A percentile compares a stretch with the other conserved stretches of the same genome.
Evolutionary conservation across 352 stramenopile species (phyloP).

Genomic region (Globisporangium recalcitrans): DNA sequence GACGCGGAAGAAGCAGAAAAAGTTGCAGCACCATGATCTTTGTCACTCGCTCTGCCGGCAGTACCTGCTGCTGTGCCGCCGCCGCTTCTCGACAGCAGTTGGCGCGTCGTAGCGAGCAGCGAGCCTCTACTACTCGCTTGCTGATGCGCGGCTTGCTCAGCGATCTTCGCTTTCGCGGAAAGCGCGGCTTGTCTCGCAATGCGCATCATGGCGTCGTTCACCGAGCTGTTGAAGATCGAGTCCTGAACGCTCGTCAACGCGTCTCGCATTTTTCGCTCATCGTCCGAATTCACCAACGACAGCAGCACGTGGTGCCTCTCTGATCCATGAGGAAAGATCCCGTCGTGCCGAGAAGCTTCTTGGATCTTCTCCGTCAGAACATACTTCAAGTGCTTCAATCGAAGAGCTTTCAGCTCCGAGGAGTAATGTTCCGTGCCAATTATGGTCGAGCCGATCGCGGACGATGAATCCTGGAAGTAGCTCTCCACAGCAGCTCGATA

Average conservation of each 20-base stretch:
- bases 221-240: constrained; percentile 59
- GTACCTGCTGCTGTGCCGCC: constrained; percentile 17
- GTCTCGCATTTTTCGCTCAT: constrained; percentile 51
- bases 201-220: constrained; percentile 80
- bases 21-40: constrained; percentile 10
- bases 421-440: constrained; percentile 5
- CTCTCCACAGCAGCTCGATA: constrained; percentile 16
- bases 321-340: constrained; percentile 63
- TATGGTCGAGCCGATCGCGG: background rate
- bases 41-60: constrained; percentile 18
- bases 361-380: constrained; percentile 70
- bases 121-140: constrained; percentile 55
- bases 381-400: constrained; percentile 68
- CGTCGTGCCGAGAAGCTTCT: constrained; percentile 60
- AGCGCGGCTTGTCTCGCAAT: constrained; percentile 76
- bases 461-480: constrained; percentile 14
- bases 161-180: constrained; percentile 78
- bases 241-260: constrained; percentile 55
- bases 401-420: constrained; percentile 17
- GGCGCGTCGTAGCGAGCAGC: constrained; percentile 65
- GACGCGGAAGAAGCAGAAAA: constrained; percentile 21
- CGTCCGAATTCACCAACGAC: constrained; percentile 34
- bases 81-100: constrained; percentile 48
- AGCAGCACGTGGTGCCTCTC: constrained; percentile 55
- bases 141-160: constrained; percentile 69